These are phyloP conservation scores for Cladobotryum protrusum DNA, from an alignment of 2,329 filamentous ascomycete species.

Conservation along the genomic window DNA sequence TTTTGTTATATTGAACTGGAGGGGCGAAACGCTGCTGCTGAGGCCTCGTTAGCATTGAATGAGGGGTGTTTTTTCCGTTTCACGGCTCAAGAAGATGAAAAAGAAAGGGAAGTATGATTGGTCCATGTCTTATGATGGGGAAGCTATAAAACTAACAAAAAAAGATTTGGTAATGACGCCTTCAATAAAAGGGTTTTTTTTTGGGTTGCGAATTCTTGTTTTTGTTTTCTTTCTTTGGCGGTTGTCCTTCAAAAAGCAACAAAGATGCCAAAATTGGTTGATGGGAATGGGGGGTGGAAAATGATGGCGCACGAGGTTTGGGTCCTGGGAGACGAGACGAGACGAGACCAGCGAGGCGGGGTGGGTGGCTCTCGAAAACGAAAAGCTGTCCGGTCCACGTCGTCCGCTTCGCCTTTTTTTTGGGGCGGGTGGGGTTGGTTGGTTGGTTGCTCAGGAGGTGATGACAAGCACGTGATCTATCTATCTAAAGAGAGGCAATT, in stretches of 20 bases:
- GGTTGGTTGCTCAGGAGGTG: too few species aligned
- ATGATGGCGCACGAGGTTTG: neutral
- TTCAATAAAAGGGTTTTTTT: too few species aligned
- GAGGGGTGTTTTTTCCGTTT: slow-evolving; percentile 11
- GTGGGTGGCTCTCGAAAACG: neutral
- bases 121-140: too few species aligned
- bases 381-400: neutral
- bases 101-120: neutral
- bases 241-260: neutral
- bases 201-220: too few species aligned
- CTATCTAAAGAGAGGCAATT: too few species aligned
- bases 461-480: too few species aligned
- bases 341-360: too few species aligned
- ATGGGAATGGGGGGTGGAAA: neutral
- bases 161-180: too few species aligned
- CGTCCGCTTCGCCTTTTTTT: neutral
- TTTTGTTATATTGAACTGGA: slow-evolving; percentile 9
- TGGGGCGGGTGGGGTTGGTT: neutral
- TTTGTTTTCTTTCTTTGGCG: too few species aligned
- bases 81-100: neutral
- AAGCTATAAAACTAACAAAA: neutral
- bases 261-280: neutral
- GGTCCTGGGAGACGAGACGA: neutral
- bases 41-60: slow-evolving; percentile 17
- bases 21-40: slow-evolving; percentile 15